phyloP scores from a whole-genome alignment of 805 yeast species.

The Candida parachauliodes region DNA sequence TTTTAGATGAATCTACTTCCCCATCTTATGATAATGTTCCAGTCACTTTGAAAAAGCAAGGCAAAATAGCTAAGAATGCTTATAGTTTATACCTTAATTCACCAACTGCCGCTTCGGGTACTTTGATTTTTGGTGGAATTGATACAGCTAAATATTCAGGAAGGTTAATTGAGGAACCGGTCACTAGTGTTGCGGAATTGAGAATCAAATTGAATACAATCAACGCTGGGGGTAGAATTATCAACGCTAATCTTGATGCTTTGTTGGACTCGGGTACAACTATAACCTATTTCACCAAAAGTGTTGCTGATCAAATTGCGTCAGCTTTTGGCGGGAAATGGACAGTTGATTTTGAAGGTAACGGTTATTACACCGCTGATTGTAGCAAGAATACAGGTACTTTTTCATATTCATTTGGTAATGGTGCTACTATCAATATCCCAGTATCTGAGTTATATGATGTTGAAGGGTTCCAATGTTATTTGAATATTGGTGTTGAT shows the following conservation, averaged over 20 bases:
- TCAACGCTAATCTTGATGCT: slow-evolving; percentile 19
- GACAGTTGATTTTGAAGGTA: slow-evolving; percentile 14
- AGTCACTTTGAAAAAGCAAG: slow-evolving; percentile 25
- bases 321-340: slow-evolving; percentile 11
- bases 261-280: slow-evolving; percentile 36
- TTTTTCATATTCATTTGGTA: background rate
- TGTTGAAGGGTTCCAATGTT: slow-evolving; percentile 16
- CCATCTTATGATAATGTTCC: slow-evolving; percentile 31
- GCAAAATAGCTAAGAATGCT: slow-evolving; percentile 30
- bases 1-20: slow-evolving; percentile 57
- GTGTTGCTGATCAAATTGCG: slow-evolving; percentile 13
- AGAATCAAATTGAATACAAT: slow-evolving; percentile 45
- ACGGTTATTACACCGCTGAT: slow-evolving; percentile 2
- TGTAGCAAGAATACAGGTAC: slow-evolving; percentile 6
- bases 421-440: slow-evolving; percentile 34
- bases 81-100: slow-evolving; percentile 35
- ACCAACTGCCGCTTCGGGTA: slow-evolving; percentile 18
- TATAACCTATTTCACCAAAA: slow-evolving; percentile 40
- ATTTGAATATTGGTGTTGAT: slow-evolving; percentile 21
- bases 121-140: slow-evolving; percentile 31
- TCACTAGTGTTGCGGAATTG: slow-evolving; percentile 15
- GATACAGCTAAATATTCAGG: slow-evolving; percentile 27
- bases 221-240: slow-evolving; percentile 14
- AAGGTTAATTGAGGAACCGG: slow-evolving; percentile 11
- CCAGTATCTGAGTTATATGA: slow-evolving; percentile 34